Conservation (phyloP, 768 basidiomycete species). For the Mycena polygramma region DNA sequence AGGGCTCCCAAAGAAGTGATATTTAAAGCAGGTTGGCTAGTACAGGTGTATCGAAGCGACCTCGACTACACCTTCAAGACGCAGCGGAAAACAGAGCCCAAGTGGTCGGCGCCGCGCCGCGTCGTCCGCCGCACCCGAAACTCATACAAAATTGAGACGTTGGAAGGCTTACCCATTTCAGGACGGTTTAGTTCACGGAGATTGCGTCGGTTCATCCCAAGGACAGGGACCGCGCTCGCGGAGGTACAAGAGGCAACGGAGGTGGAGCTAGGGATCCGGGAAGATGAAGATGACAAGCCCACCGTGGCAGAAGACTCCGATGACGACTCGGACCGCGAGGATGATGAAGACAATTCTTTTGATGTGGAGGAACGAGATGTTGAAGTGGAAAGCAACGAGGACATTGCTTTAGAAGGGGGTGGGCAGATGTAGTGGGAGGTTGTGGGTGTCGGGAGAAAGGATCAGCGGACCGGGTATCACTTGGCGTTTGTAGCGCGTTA, state of each 20-base stretch:
- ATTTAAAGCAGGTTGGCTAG: conserved; percentile 45
- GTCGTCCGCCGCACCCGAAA: conserved; percentile 36
- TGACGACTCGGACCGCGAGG: no score
- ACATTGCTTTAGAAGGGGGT: no score
- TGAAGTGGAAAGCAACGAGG: no score
- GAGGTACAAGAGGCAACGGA: no score
- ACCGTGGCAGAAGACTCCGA: no score
- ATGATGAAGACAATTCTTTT: no score
- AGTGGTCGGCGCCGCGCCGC: conserved; percentile 46
- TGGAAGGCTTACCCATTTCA: conserved; percentile 31
- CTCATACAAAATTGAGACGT: conserved; percentile 42
- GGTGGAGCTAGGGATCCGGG: background rate
- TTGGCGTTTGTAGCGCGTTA: no score
- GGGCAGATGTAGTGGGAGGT: no score
- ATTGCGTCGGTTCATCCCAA: conserved; percentile 39
- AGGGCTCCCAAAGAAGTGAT: conserved; percentile 33
- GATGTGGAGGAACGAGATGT: no score
- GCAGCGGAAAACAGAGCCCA: conserved; percentile 45
- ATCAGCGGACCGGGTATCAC: no score
- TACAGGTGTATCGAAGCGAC: conserved; percentile 47
- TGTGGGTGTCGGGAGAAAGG: no score
- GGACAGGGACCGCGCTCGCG: conserved; percentile 31
- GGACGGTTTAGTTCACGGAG: conserved; percentile 39
- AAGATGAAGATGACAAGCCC: background rate
- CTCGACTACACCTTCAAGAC: conserved; percentile 45